Conservation (phyloP, 2,329 filamentous ascomycete species). For the Cladosporium sp. region DNA sequence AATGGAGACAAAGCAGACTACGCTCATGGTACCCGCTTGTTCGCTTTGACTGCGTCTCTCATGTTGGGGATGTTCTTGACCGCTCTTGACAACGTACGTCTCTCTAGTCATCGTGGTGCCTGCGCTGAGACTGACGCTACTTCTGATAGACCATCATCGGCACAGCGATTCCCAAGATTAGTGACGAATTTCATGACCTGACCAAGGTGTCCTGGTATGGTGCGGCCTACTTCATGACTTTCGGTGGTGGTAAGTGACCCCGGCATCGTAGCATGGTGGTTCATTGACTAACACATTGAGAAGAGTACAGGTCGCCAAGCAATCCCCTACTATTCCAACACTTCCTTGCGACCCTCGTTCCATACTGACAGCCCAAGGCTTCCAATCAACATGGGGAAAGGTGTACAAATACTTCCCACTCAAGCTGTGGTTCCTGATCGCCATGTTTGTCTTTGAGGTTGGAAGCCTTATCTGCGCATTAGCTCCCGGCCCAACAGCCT, state of each 20-base stretch:
- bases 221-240: background rate
- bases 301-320: background rate
- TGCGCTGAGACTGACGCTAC: too few species aligned
- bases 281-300: background rate
- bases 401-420: constrained; percentile 62
- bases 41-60: too few species aligned
- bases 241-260: background rate
- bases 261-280: background rate
- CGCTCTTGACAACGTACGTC: too few species aligned
- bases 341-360: background rate
- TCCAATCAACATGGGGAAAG: constrained; percentile 51
- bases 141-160: constrained; percentile 26
- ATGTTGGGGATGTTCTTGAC: too few species aligned
- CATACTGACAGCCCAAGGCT: background rate
- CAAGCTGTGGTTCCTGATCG: constrained; percentile 52
- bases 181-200: constrained; percentile 38
- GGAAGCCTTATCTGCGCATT: constrained; percentile 56
- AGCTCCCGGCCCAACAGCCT: constrained; percentile 40
- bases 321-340: background rate
- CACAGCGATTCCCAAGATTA: constrained; percentile 40
- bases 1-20: too few species aligned
- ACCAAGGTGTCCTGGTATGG: constrained; percentile 39
- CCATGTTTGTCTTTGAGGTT: constrained; percentile 50
- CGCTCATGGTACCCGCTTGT: too few species aligned
- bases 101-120: too few species aligned